Evolutionary conservation across 225 moss, liverwort and hornwort species (phyloP).

Genomic region (Bryum argenteum): DNA sequence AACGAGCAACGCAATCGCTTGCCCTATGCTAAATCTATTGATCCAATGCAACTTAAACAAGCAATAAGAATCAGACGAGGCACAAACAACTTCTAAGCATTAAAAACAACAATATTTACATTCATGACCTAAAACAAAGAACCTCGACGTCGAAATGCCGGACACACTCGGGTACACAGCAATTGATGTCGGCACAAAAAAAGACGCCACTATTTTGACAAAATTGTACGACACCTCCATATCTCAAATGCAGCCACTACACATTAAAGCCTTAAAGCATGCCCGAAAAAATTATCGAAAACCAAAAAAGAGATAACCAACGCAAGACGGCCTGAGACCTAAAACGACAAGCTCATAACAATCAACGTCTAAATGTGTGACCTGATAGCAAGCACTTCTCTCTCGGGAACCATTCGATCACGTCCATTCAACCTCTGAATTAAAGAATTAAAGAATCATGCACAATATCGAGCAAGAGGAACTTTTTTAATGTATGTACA

Average conservation of each 20-base stretch:
- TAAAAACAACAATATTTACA: not conserved
- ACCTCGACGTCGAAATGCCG: not conserved
- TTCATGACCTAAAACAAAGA: conserved; percentile 13
- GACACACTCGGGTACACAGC: not conserved
- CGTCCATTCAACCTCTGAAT: not conserved
- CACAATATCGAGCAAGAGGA: not conserved
- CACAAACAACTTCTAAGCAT: conserved; percentile 19
- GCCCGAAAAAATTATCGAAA: no score
- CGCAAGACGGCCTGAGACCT: no score
- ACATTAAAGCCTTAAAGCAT: no score
- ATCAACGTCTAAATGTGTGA: not conserved
- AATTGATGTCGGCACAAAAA: not conserved
- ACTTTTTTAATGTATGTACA: not conserved
- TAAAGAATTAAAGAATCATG: not conserved
- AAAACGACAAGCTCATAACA: not conserved
- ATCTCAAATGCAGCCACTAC: conserved; percentile 10
- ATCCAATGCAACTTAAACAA: not conserved
- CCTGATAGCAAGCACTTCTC: conserved; percentile 25
- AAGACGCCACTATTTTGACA: no score
- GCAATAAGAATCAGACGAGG: not conserved
- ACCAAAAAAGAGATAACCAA: no score
- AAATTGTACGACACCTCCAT: not conserved
- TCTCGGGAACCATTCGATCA: not conserved
- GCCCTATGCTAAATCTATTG: not conserved
- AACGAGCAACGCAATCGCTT: conserved; percentile 4